These are phyloP conservation scores for Sporothrix euskadiensis DNA, from an alignment of 2,329 filamentous ascomycete species.

Conservation along the genomic window DNA sequence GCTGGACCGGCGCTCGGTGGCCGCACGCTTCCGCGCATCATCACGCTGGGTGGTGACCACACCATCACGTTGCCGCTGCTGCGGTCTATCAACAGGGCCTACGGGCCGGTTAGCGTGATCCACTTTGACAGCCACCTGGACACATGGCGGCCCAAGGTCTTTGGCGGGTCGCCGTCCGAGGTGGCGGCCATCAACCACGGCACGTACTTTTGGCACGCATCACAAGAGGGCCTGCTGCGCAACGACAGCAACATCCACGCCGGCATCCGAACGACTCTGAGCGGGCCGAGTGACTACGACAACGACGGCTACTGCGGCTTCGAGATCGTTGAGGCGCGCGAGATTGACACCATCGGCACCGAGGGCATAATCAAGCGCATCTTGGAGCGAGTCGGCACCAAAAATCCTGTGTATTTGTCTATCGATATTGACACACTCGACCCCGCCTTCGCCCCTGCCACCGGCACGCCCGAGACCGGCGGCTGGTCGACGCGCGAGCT, in stretches of 20 bases:
- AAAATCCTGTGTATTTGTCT: conserved; percentile 74
- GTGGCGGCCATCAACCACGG: conserved; percentile 81
- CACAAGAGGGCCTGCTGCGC: conserved; percentile 72
- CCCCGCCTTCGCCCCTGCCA: conserved; percentile 76
- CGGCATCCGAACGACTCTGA: conserved; percentile 80
- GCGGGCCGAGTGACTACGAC: conserved; percentile 76
- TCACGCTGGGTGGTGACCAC: conserved; percentile 70
- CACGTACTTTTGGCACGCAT: conserved; percentile 84
- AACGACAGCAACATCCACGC: conserved; percentile 89
- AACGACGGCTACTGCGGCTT: conserved; percentile 85
- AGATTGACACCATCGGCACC: conserved; percentile 54
- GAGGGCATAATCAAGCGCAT: conserved; percentile 79
- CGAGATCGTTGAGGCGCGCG: conserved; percentile 72
- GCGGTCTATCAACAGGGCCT: conserved; percentile 60
- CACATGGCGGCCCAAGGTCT: conserved; percentile 81
- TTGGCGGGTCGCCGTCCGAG: conserved; percentile 76
- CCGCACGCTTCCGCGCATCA: conserved; percentile 75
- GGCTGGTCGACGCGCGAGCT: conserved; percentile 75
- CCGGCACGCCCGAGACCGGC: conserved; percentile 73
- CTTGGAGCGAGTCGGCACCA: conserved; percentile 69
- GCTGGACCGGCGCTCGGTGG: conserved; percentile 71
- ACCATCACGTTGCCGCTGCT: conserved; percentile 63
- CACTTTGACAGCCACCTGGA: conserved; percentile 67
- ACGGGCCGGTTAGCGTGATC: conserved; percentile 62
- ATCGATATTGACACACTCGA: conserved; percentile 89